Conservation (phyloP, 2,329 filamentous ascomycete genomes). For the Huntiella omanensis region DNA sequence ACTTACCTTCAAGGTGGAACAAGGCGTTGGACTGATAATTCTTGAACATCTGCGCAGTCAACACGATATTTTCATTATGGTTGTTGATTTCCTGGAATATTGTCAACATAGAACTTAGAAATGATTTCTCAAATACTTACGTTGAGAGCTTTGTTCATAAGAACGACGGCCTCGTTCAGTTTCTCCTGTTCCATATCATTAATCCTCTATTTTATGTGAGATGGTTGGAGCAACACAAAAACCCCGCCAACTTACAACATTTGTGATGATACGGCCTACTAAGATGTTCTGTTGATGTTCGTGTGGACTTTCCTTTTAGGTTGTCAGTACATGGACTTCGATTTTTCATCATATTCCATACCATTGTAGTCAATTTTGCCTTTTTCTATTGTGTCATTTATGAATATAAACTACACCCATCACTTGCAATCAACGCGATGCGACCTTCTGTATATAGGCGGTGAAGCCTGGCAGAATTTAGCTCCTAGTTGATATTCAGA, state of each 20-base stretch:
- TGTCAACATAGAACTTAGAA: too few relatives aligned
- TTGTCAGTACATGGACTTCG: background rate
- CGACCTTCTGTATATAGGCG: constrained; percentile 2
- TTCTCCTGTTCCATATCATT: constrained; percentile 52
- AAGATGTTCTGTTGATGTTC: constrained; percentile 93
- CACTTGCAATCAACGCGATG: background rate
- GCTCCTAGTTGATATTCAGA: background rate
- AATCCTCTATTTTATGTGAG: background rate
- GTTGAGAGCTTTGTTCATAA: constrained; percentile 83
- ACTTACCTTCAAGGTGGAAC: constrained; percentile 83
- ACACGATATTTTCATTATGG: constrained; percentile 95
- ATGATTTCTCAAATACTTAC: constrained; percentile 22
- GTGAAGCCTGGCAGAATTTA: constrained; percentile 10
- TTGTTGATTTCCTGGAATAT: constrained; percentile 72
- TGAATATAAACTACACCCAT: background rate
- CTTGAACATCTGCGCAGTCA: constrained; percentile 99
- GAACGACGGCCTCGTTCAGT: constrained; percentile 80
- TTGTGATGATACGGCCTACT: constrained; percentile 87
- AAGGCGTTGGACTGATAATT: constrained; percentile 97
- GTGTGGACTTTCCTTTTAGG: constrained; percentile 67
- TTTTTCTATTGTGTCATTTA: background rate
- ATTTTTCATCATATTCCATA: background rate
- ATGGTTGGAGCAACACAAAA: background rate
- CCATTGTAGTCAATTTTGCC: background rate
- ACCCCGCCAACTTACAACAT: constrained; percentile 50